Evolutionary conservation across 768 basidiomycete genomes (phyloP), one percentile per base, ranked within the genome.

Genomic region (Trametes cubensis): DNA sequence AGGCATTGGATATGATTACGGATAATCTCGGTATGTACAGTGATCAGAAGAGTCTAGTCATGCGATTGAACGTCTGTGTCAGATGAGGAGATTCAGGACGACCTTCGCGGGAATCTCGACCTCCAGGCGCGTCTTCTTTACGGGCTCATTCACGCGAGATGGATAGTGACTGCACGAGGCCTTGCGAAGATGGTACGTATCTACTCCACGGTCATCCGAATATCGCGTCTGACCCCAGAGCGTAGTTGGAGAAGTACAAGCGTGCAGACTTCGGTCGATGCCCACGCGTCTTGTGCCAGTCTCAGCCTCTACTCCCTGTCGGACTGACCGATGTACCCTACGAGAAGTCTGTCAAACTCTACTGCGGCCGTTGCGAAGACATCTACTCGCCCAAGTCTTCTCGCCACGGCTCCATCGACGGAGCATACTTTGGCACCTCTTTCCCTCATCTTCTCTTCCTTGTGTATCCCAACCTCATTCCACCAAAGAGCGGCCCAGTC

Each of bases 231-330:
- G 44, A 11, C 34, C 6, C 34, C 34, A 11, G 6, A 34, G 14
- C 47, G 25, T 67, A 92, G 91, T 83, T 98, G 60, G 95, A 98
- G 68, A 99, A 99, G 78, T 98, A 96, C 82, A 97, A 95, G 75
- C 90, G 93, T 66, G 95, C 93, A 57, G 97, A 99, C 74, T 99
- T 99, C 69, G 96, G 97, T 26, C 91, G 97, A 49, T 99, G 97
- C 77, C 97, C 97, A 4, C 92, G 97, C 64, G 97, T 98, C 25
- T 85, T 96, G 67, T 98, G 97, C 80, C 90, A 94, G 72, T 83
- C 85, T 6, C 97, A 98, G 72, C 89, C 95, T 17, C 91, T 99
- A 65, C 90, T 98, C 34, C 97, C 97, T 17, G 93, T 98, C 65
- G 97, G 97, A 18, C 87, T 98, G 28, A 95, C 92, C 63, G 97